Conservation (phyloP, 768 basidiomycete genomes). For the Auricularia auricula-judae region DNA sequence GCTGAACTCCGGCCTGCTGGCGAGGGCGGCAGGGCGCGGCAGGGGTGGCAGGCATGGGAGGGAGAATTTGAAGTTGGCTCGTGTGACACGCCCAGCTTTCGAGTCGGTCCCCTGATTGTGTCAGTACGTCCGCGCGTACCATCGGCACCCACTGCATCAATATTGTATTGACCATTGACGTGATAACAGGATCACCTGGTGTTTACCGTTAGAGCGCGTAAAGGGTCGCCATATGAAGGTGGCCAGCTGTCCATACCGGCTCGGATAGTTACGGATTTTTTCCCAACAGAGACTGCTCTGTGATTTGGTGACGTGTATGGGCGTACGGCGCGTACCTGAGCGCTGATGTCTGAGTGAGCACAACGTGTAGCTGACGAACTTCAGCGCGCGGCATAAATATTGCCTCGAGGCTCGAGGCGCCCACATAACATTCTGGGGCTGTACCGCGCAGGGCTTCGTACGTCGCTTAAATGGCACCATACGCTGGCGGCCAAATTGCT, state of each 20-base stretch:
- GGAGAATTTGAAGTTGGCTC: neutral
- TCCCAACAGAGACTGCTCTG: neutral
- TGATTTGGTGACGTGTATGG: too few relatives aligned
- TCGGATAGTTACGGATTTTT: neutral
- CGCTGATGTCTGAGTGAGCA: too few relatives aligned
- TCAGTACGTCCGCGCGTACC: neutral
- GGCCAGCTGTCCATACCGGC: neutral
- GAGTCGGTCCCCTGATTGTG: neutral
- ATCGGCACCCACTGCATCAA: too few relatives aligned
- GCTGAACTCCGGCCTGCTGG: neutral
- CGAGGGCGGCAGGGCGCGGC: neutral
- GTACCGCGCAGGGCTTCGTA: too few relatives aligned
- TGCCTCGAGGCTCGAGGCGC: too few relatives aligned
- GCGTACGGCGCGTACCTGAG: too few relatives aligned
- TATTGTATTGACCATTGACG: neutral
- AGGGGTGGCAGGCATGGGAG: neutral
- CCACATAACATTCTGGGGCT: too few relatives aligned
- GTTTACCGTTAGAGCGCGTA: neutral
- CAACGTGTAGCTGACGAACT: too few relatives aligned
- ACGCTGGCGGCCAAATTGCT: too few relatives aligned
- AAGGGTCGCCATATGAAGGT: neutral
- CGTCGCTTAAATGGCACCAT: too few relatives aligned
- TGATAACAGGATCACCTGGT: neutral
- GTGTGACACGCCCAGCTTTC: neutral
- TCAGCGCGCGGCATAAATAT: too few relatives aligned